Evolutionary conservation across 495 filamentous ascomycete genomes (phyloP).

Genomic region (Xylaria flabelliformis): DNA sequence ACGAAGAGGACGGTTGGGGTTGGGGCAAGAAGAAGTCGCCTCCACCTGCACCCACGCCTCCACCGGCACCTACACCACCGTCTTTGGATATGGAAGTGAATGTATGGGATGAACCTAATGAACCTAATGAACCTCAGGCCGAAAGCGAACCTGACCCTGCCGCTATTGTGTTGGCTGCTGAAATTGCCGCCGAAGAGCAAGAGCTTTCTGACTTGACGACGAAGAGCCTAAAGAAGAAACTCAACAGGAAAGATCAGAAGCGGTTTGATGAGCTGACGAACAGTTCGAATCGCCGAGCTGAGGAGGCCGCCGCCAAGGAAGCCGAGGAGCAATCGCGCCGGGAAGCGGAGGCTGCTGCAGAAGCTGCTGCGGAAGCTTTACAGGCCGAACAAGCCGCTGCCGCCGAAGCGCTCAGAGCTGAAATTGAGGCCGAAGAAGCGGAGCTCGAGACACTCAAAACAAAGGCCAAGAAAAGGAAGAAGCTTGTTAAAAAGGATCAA

Average conservation of each 20-base stretch:
- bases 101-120: slow-evolving; percentile 34
- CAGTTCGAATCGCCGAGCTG: slow-evolving; percentile 35
- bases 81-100: slow-evolving; percentile 43
- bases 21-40: slow-evolving; percentile 48
- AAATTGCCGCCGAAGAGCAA: slow-evolving; percentile 44
- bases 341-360: slow-evolving; percentile 36
- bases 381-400: slow-evolving; percentile 40
- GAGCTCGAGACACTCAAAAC: slow-evolving; percentile 30
- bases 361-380: slow-evolving; percentile 34
- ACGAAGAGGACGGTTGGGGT: slow-evolving; percentile 48
- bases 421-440: slow-evolving; percentile 34
- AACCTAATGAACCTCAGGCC: slow-evolving; percentile 29
- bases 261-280: slow-evolving; percentile 46
- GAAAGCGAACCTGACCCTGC: slow-evolving; percentile 31
- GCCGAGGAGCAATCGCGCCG: slow-evolving; percentile 43
- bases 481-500: slow-evolving; percentile 27
- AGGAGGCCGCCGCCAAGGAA: slow-evolving; percentile 32
- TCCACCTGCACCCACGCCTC: slow-evolving; percentile 49
- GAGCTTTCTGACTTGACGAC: slow-evolving; percentile 41
- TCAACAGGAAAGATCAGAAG: slow-evolving; percentile 37
- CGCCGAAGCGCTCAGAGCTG: slow-evolving; percentile 35
- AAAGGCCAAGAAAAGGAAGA: slow-evolving; percentile 29
- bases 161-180: slow-evolving; percentile 31
- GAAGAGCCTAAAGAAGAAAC: slow-evolving; percentile 44
- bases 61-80: slow-evolving; percentile 50